phyloP scores from a whole-genome alignment of 352 stramenopile species.

The Phytophthora citricola region DNA sequence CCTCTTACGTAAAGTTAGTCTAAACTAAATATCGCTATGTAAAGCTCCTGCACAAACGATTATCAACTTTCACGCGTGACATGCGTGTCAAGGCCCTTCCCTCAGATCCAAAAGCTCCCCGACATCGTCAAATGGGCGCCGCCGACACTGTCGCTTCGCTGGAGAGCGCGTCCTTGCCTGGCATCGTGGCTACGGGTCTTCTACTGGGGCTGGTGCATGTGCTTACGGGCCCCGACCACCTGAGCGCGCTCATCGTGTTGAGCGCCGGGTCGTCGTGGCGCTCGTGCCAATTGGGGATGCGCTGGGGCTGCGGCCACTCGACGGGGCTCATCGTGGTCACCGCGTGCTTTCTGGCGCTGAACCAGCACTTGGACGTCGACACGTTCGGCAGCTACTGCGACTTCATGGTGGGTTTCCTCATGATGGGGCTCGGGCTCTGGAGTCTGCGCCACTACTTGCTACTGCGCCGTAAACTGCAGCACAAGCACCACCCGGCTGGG shows the following conservation, averaged over 20 bases:
- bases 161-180: conserved; percentile 43
- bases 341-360: conserved; percentile 63
- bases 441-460: conserved; percentile 60
- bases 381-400: conserved; percentile 68
- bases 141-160: conserved; percentile 38
- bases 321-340: conserved; percentile 80
- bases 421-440: conserved; percentile 68
- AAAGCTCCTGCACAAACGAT: not conserved
- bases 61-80: not conserved
- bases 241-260: conserved; percentile 87
- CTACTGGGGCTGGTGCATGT: conserved; percentile 60
- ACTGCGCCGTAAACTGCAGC: conserved; percentile 42
- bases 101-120: conserved; percentile 3
- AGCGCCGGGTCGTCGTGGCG: conserved; percentile 71
- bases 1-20: too few species aligned
- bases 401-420: conserved; percentile 77
- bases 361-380: conserved; percentile 52
- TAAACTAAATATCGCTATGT: too few species aligned
- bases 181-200: conserved; percentile 50
- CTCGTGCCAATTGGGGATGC: conserved; percentile 82
- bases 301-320: conserved; percentile 90
- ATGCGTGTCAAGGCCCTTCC: conserved; percentile 7
- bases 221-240: conserved; percentile 80
- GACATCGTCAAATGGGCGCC: conserved; percentile 23
- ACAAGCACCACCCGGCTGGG: conserved; percentile 15